Evolutionary conservation across 2,329 filamentous ascomycete genomes (phyloP).

Genomic region (Diplodia mutila): DNA sequence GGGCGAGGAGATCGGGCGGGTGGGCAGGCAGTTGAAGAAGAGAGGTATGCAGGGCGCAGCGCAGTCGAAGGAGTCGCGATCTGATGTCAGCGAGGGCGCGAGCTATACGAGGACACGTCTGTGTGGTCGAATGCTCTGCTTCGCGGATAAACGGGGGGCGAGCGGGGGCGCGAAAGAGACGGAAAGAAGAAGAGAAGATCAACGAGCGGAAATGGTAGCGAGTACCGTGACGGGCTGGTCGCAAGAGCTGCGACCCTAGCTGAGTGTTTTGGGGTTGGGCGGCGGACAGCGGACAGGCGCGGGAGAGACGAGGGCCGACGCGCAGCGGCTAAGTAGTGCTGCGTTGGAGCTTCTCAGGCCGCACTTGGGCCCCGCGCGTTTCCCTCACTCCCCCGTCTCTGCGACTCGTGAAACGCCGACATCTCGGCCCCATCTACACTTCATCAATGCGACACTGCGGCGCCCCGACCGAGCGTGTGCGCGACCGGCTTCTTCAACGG

Average conservation of each 20-base stretch:
- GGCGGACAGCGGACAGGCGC: conserved; percentile 14
- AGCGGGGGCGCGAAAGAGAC: not conserved
- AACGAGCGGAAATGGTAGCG: conserved; percentile 27
- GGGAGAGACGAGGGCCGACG: conserved; percentile 1
- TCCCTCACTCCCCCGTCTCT: not conserved
- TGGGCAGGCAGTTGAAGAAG: conserved; percentile 13
- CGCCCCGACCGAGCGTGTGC: not conserved
- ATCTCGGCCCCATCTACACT: conserved; percentile 3
- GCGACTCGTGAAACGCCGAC: conserved; percentile 2
- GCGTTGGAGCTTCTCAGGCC: not conserved
- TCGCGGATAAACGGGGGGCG: no score
- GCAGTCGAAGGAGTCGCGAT: not conserved
- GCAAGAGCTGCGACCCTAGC: conserved; percentile 14
- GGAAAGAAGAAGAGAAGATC: conserved; percentile 11
- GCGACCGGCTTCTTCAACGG: not conserved
- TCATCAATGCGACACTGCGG: conserved; percentile 11
- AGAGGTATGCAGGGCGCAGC: conserved; percentile 2
- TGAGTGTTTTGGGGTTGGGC: conserved; percentile 1
- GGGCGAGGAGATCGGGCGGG: not conserved
- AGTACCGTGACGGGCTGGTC: conserved; percentile 20
- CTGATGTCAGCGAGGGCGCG: conserved; percentile 20
- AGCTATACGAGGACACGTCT: conserved; percentile 6
- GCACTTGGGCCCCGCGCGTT: not conserved
- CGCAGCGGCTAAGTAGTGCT: not conserved
- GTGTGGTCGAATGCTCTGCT: conserved; percentile 8